Percentiles rank a stretch among this genome's conserved stretches.
phyloP scores from a whole-genome alignment of 2,329 filamentous ascomycete species.

The Venturia effusa region DNA sequence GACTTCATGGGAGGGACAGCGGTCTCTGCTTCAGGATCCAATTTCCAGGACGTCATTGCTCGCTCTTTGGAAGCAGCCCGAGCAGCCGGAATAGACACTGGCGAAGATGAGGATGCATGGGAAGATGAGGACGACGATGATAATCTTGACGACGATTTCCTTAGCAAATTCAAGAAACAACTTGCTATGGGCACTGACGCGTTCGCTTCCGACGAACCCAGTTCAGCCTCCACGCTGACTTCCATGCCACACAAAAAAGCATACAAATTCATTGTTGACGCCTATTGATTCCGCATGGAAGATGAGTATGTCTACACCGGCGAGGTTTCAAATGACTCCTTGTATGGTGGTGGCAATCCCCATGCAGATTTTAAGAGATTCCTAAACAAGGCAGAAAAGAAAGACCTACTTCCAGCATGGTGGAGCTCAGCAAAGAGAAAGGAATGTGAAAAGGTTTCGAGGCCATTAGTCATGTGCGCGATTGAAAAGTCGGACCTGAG shows the following conservation, averaged over 20 bases:
- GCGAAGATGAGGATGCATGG: background rate
- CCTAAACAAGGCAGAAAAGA: conserved; percentile 19
- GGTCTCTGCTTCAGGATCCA: background rate
- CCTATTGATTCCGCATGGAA: conserved; percentile 37
- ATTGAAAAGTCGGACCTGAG: background rate
- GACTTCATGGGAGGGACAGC: background rate
- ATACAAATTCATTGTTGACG: conserved; percentile 37
- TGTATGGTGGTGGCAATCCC: conserved; percentile 9
- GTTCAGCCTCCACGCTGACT: background rate
- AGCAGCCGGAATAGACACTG: background rate
- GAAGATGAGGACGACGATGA: background rate
- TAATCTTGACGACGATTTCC: background rate
- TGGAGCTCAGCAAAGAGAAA: conserved; percentile 30
- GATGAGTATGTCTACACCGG: conserved; percentile 22
- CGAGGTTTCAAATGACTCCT: background rate
- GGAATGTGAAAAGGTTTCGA: conserved; percentile 28
- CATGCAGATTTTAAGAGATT: conserved; percentile 9
- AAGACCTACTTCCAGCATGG: conserved; percentile 33
- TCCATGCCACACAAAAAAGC: conserved; percentile 33
- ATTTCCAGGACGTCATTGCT: background rate
- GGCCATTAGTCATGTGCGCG: background rate
- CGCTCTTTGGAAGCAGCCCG: background rate
- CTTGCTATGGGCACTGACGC: background rate
- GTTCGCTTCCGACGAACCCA: background rate
- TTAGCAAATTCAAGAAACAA: background rate